Conservation (phyloP, 352 stramenopile species). For the Phytophthora hybrid region DNA sequence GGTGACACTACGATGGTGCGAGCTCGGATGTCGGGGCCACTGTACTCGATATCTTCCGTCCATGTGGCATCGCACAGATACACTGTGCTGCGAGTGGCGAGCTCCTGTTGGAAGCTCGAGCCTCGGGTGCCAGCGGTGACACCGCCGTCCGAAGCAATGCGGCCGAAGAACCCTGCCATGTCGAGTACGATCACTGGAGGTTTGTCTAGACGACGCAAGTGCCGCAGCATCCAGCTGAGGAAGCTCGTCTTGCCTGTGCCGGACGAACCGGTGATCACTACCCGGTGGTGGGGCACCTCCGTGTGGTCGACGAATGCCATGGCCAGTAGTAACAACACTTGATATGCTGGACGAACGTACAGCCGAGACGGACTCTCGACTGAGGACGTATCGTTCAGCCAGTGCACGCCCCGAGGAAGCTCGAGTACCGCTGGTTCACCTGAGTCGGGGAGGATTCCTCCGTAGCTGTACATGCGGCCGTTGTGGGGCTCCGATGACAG, state of each 20-base stretch:
- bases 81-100: conserved; percentile 34
- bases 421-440: conserved; percentile 23
- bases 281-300: conserved; percentile 27
- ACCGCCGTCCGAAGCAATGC: conserved; percentile 31
- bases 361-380: conserved; percentile 14
- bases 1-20: conserved; percentile 38
- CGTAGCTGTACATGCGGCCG: conserved; percentile 27
- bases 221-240: conserved; percentile 45
- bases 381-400: conserved; percentile 8
- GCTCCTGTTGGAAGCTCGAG: conserved; percentile 38
- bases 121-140: conserved; percentile 32
- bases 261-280: conserved; percentile 46
- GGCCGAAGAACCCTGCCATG: conserved; percentile 40
- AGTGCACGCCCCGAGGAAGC: conserved; percentile 24
- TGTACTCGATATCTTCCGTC: background rate
- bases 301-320: conserved; percentile 40
- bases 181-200: conserved; percentile 45
- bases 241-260: conserved; percentile 54
- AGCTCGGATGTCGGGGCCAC: conserved; percentile 21
- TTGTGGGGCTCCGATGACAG: conserved; percentile 27
- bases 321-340: conserved; percentile 33
- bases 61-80: conserved; percentile 45
- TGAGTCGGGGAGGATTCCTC: conserved; percentile 26
- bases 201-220: conserved; percentile 18
- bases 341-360: conserved; percentile 42